A percentile compares a stretch with the other conserved stretches of the same genome.
Conservation (phyloP, 2,329 filamentous ascomycete species). For the Cytospora chrysosperma region DNA sequence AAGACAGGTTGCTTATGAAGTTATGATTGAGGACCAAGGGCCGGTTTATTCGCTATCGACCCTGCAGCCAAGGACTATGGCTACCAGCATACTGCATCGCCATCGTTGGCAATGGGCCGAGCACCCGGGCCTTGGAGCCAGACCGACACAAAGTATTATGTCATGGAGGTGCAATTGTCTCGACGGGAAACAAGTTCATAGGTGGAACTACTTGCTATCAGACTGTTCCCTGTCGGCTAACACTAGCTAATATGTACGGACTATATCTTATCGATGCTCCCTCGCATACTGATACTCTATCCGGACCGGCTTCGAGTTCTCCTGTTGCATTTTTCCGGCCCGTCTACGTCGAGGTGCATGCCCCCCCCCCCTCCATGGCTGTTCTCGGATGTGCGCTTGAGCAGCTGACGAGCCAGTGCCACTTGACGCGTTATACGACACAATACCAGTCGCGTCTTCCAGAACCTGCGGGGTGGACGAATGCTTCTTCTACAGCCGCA, state of each 20-base stretch:
- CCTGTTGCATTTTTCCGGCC: conserved; percentile 2
- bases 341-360: conserved; percentile 2
- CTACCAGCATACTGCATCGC: background rate
- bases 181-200: background rate
- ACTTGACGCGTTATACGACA: background rate
- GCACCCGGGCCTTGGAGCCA: too few relatives aligned
- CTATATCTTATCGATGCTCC: background rate
- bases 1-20: too few relatives aligned
- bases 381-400: background rate
- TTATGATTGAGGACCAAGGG: too few relatives aligned
- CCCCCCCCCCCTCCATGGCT: too few relatives aligned
- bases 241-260: background rate
- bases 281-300: background rate
- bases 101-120: too few relatives aligned
- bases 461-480: background rate
- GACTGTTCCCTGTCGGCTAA: background rate
- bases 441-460: background rate
- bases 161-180: background rate
- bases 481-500: background rate
- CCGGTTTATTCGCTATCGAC: background rate
- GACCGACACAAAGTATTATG: too few relatives aligned
- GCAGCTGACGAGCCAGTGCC: background rate
- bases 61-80: background rate
- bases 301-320: background rate
- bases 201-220: background rate